Base-by-base conservation (phyloP, 2,329 filamentous ascomycete genomes). In the Phyllosticta citrichinensis region DNA sequence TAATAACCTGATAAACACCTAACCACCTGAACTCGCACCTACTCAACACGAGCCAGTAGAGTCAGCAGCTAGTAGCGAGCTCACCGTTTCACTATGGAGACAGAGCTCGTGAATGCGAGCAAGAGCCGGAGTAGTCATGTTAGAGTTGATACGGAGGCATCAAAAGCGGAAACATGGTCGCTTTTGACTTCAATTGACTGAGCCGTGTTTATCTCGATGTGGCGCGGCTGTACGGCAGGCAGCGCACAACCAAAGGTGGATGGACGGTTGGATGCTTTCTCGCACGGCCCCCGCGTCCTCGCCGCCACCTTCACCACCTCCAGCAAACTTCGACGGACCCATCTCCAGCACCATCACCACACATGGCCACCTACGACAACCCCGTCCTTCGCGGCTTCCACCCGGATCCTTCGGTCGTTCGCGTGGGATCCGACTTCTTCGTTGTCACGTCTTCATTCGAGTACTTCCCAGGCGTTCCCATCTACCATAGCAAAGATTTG, bases 401-500 rank as follows among this genome's bases (percentile, higher is more conserved):
- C 61, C 82, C 83, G 5, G 84, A 87, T 64, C 83, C 84, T 0
- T 84, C 82, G 0, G 76, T 83, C 50, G 64, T 81, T 11, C 73
- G 80, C 2, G 77, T 81, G 20, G 73, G 72, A 8, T 65, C 74
- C 52, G 78, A 81, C 65, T 86, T 80, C 67, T 86, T 81, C 68
- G 76, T 86, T 27, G 80, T 80, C 47, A 86, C 82, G 3, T 86
- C 83, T 0, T 83, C 81, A 0, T 86, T 87, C 62, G 83, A 86
- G 68, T 83, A 79, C 68, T 85, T 83, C 63, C 83, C 83, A 0
- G 82, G 82, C 3, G 79, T 80, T n/a, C 80, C 82, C 14, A 82
- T 87, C 61, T 84, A 86, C 65, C 77, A 82, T 25, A 83, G 80
- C 20, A 79, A 71, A 9, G 77, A 83, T 63, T 73, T 83, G 11